These are phyloP conservation scores for Gossypium lobatum DNA, from an alignment of 441 rosid species.

Conservation along the genomic window DNA sequence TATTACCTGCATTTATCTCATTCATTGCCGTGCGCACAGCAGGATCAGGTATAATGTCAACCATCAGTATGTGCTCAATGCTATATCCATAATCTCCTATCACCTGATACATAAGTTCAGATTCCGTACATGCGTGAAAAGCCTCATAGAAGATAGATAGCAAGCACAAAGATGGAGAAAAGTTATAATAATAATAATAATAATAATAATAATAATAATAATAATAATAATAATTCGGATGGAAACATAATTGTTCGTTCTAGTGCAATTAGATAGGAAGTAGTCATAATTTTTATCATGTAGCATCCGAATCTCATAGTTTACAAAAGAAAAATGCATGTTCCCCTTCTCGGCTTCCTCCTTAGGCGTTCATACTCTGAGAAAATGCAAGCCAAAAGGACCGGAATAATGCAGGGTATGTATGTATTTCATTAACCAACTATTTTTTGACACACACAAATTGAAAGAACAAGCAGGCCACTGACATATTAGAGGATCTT, in stretches of 20 bases:
- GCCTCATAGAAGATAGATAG: neutral
- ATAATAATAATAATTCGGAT: neutral
- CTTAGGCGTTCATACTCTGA: neutral
- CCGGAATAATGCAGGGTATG: neutral
- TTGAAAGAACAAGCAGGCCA: neutral
- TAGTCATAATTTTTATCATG: neutral
- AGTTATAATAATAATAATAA: too few relatives aligned
- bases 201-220: neutral
- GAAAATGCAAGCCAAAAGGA: neutral
- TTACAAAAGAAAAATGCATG: neutral
- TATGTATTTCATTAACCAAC: neutral
- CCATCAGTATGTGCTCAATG: conserved; percentile 95
- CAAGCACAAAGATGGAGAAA: neutral
- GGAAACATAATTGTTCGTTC: neutral
- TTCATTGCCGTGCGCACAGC: conserved; percentile 97
- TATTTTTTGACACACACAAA: neutral
- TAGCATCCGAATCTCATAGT: neutral
- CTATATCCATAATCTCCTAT: conserved; percentile 91
- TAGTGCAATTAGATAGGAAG: neutral
- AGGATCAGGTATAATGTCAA: conserved; percentile 87
- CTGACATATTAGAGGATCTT: neutral
- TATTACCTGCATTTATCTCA: conserved; percentile 91
- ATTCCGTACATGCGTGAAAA: conserved; percentile 5
- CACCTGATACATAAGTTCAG: conserved; percentile 41
- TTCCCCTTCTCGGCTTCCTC: neutral